phyloP scores from a whole-genome alignment of 169 alveolate genomes.

The Plasmodium cynomolgi region DNA sequence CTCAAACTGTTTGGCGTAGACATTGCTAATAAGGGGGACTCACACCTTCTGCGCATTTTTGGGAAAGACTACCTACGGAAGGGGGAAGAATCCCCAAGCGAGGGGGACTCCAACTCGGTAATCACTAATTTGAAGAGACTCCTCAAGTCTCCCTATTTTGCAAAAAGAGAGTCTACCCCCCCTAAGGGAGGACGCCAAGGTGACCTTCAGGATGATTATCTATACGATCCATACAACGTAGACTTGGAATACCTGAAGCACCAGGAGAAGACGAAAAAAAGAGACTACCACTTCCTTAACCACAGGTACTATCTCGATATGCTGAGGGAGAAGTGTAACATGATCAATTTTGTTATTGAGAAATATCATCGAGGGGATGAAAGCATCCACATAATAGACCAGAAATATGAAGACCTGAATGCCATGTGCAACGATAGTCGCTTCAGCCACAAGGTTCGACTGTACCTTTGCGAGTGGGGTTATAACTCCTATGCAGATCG shows the following conservation, averaged over 20 bases:
- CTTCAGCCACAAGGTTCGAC: constrained; percentile 46
- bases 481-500: constrained; percentile 78
- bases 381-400: constrained; percentile 12
- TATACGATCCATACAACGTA: constrained; percentile 24
- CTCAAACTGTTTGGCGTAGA: constrained; percentile 31
- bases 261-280: constrained; percentile 19
- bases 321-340: constrained; percentile 33
- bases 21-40: neutral
- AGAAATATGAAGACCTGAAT: constrained; percentile 67
- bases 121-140: neutral
- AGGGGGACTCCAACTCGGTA: neutral
- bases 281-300: constrained; percentile 7
- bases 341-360: neutral
- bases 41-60: constrained; percentile 23
- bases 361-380: neutral
- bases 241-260: constrained; percentile 37
- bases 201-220: neutral
- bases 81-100: neutral
- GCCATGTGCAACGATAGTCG: constrained; percentile 12
- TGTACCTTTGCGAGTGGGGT: constrained; percentile 86
- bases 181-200: neutral
- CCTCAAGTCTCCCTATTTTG: neutral
- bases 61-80: neutral
- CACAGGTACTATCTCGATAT: constrained; percentile 22
- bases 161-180: neutral